These are phyloP conservation scores for Holtermannia corniformis DNA, from an alignment of 768 basidiomycete species.

Conservation along the genomic window DNA sequence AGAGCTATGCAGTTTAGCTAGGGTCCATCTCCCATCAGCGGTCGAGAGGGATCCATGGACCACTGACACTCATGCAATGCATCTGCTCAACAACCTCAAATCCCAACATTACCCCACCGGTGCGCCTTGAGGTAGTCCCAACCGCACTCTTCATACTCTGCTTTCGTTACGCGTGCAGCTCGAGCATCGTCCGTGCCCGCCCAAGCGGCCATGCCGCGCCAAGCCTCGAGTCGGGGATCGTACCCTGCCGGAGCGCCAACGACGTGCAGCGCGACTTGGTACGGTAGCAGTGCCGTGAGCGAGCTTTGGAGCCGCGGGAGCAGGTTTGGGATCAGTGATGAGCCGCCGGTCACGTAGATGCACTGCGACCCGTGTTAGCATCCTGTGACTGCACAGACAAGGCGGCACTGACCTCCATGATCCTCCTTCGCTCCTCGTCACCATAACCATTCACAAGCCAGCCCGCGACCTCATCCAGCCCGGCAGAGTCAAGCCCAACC, in stretches of 20 bases:
- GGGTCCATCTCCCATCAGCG: too few relatives aligned
- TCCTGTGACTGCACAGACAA: neutral
- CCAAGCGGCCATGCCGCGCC: conserved; percentile 80
- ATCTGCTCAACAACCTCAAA: neutral
- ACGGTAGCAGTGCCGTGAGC: conserved; percentile 75
- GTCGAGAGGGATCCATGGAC: too few relatives aligned
- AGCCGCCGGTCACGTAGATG: conserved; percentile 77
- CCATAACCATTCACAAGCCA: conserved; percentile 67
- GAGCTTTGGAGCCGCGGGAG: conserved; percentile 56
- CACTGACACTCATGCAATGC: neutral
- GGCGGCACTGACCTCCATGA: conserved; percentile 61
- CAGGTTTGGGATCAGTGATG: conserved; percentile 65
- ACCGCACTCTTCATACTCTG: conserved; percentile 85
- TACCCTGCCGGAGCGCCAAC: conserved; percentile 45
- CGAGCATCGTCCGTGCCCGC: conserved; percentile 41
- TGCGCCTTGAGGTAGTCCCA: conserved; percentile 77
- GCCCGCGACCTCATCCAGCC: conserved; percentile 83
- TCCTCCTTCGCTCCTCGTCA: conserved; percentile 55
- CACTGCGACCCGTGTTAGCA: conserved; percentile 53
- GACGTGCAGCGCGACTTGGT: conserved; percentile 63
- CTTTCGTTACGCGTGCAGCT: conserved; percentile 55
- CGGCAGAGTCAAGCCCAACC: conserved; percentile 90
- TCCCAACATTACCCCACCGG: conserved; percentile 68
- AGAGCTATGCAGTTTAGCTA: too few relatives aligned
- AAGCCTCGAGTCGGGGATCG: conserved; percentile 68